Base-by-base conservation (phyloP, 345 rosid genomes). In the Erodium maritimum region DNA sequence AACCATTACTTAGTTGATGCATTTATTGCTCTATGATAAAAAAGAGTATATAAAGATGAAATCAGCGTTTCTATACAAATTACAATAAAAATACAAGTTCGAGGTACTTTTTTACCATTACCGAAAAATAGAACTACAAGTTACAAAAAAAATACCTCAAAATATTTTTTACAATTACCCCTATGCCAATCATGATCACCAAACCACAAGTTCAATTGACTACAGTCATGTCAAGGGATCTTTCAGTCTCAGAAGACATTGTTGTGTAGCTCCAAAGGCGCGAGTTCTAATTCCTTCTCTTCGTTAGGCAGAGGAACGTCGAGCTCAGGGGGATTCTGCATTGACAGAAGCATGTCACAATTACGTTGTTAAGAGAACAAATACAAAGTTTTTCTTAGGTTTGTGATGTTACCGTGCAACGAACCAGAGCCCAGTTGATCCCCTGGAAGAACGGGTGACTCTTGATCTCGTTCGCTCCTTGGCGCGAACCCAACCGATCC, bases 381-480 rank as follows among this genome's bases (percentile, higher is more conserved):
- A 11, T 5, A 29, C 37, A 11, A 29, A 29, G 37, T 29, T 6
- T 29, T 6, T 29, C 37, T 6, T 29, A 11, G 48, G 48, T 52
- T 19, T 52, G 52, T 42, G 23, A 48, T 59, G 17, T 75, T 84
- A 91, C 98, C 87, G 65, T 76, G 86, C 90, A 83, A 22, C 96
- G 96, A 60, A 91, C 77, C 7, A 91, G 69, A 65, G 98, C 90
- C 96, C 96, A 91, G 45, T 84, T 86, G 67, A 83, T 53, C 21
- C 87, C 91, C 29, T 71, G 85, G 75, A 88, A 91, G 77, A 81
- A 88, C 8, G 88, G 74, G 67, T 91, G 98, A n/a, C 73, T 61
- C 77, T 91, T 91, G 33, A 91, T 68, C 58, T 86, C 96, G 4
- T 75, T 84, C 14, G 89, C 86, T 61, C 96, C 98, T 81, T 84